Percentiles rank a stretch among this genome's conserved stretches.
These are phyloP conservation scores for Steccherinum ochraceum DNA, from an alignment of 768 basidiomycete species.

Conservation along the genomic window DNA sequence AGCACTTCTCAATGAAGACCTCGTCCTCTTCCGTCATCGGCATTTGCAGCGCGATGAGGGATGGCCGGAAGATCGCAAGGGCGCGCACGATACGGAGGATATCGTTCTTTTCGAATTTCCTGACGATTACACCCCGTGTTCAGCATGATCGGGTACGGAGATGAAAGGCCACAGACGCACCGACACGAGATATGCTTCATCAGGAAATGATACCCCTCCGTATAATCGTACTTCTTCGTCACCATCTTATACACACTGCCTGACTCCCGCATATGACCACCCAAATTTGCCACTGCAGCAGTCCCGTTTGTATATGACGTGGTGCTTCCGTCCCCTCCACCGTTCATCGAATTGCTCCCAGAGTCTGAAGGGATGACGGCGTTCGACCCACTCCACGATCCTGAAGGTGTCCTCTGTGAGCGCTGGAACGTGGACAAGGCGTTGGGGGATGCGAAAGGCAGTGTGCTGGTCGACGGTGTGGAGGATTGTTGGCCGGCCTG, in stretches of 20 bases:
- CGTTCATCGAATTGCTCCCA: constrained; percentile 1
- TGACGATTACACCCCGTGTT: too few species aligned
- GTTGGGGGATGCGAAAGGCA: not conserved
- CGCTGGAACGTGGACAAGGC: not conserved
- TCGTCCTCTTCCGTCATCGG: constrained; percentile 94
- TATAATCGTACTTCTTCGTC: constrained; percentile 84
- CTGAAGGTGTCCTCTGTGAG: not conserved
- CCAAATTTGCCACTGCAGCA: constrained; percentile 6
- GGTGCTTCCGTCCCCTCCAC: constrained; percentile 2
- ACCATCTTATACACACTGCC: constrained; percentile 57
- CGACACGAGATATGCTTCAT: constrained; percentile 88
- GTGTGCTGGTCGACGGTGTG: not conserved
- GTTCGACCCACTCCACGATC: not conserved
- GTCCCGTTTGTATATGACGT: constrained; percentile 13
- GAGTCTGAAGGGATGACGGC: not conserved
- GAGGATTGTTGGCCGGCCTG: not conserved
- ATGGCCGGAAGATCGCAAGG: constrained; percentile 92
- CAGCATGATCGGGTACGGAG: too few species aligned
- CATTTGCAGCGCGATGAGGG: constrained; percentile 96
- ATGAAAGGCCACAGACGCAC: constrained; percentile 45
- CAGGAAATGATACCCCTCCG: constrained; percentile 92
- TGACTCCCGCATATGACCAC: constrained; percentile 14
- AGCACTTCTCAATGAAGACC: constrained; percentile 92
- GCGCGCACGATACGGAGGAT: constrained; percentile 92
- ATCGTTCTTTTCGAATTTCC: constrained; percentile 89